Conservation (phyloP, 2,329 filamentous ascomycete species). For the Westerdykella sp. region DNA sequence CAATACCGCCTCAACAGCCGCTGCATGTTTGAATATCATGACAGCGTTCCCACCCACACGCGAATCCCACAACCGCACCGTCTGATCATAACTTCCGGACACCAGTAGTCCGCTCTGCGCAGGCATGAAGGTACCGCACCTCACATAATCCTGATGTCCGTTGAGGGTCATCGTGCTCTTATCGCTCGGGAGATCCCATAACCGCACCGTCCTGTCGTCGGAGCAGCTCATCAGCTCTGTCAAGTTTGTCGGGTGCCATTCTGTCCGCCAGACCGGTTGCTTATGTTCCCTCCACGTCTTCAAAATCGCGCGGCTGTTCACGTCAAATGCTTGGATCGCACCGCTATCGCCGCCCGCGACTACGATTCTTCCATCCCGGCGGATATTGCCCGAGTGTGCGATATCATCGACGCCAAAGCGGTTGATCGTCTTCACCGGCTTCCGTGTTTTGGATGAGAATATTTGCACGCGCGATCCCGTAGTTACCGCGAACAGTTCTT, state of each 20-base stretch:
- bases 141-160: conserved; percentile 89
- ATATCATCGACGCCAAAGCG: conserved; percentile 75
- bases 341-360: conserved; percentile 89
- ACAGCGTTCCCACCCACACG: conserved; percentile 59
- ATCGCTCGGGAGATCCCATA: conserved; percentile 88
- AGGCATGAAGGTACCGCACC: conserved; percentile 80
- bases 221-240: conserved; percentile 83
- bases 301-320: conserved; percentile 80
- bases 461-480: conserved; percentile 89
- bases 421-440: conserved; percentile 88
- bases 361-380: conserved; percentile 80
- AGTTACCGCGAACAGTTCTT: conserved; percentile 84
- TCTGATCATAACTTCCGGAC: conserved; percentile 91
- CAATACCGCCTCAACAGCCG: conserved; percentile 81
- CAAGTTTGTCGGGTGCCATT: conserved; percentile 83
- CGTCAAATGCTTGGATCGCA: conserved; percentile 90
- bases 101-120: conserved; percentile 64
- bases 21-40: conserved; percentile 93
- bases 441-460: conserved; percentile 85
- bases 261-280: conserved; percentile 86
- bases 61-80: conserved; percentile 89
- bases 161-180: conserved; percentile 69
- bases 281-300: conserved; percentile 94
- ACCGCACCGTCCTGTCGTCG: conserved; percentile 84
- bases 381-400: conserved; percentile 81